These are phyloP conservation scores for Trichophyton verrucosum DNA, from an alignment of 2,329 filamentous ascomycete genomes.

Conservation along the genomic window DNA sequence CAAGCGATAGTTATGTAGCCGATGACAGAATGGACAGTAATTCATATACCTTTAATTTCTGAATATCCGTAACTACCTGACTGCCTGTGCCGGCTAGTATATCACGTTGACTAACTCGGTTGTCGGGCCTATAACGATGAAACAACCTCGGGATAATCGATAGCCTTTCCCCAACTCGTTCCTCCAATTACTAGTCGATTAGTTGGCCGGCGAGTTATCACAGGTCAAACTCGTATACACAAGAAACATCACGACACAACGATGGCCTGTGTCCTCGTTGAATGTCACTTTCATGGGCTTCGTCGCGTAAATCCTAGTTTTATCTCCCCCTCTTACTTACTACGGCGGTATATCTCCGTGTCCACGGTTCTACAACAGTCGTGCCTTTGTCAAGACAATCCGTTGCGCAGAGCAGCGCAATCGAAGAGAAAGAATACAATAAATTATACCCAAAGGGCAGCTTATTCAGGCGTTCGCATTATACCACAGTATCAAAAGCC, in stretches of 20 bases:
- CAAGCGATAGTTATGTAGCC: background rate
- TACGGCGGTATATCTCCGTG: background rate
- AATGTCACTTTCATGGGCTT: background rate
- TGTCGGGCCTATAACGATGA: background rate
- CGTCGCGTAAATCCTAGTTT: too few relatives aligned
- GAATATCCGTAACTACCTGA: background rate
- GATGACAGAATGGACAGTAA: background rate
- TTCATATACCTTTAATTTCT: background rate
- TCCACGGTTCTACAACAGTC: background rate
- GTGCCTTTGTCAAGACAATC: background rate
- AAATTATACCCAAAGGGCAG: background rate
- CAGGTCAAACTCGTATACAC: background rate
- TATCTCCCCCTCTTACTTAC: background rate
- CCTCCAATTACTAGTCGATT: too few relatives aligned
- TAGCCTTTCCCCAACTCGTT: too few relatives aligned
- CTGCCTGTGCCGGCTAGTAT: background rate
- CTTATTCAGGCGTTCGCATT: conserved; percentile 10
- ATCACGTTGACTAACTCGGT: background rate
- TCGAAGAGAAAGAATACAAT: background rate
- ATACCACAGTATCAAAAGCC: conserved; percentile 14
- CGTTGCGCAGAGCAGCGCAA: background rate
- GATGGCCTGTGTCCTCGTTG: background rate
- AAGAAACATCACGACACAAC: background rate
- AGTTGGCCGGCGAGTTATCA: background rate
- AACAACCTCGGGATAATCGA: background rate